Evolutionary conservation across 345 rosid genomes (phyloP), one percentile per base, ranked within the genome.

Genomic region (Bruguiera gymnorhiza): DNA sequence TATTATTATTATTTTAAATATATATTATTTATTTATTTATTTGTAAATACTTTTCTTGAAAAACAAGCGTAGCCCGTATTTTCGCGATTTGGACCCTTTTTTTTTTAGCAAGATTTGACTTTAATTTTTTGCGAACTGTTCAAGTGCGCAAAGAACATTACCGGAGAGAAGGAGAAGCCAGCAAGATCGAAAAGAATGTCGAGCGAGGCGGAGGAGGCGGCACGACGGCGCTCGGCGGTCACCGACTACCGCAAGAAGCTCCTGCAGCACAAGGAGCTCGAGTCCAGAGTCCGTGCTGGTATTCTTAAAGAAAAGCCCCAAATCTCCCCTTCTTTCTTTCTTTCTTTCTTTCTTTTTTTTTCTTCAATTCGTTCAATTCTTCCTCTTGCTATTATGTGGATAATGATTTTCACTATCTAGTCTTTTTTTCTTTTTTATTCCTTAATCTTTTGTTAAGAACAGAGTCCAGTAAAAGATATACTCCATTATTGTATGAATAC

Each of bases 161-260:
- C 18, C 1, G 18, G 16, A 23, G 30, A 56, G 6, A 3, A 10
- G 16, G 16, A 8, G 30, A 56, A 56, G 60, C 60, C 4, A 56
- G 16, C 60, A 3, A 13, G 30, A 56, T 24, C 60, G 30, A 56
- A 56, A 10, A 15, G 16, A 24, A 56, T 56, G 60, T 24, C 60
- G 18, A 84, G 63, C 63, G 96, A 87, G 43, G 89, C 70, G 37
- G 97, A 91, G 5, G 98, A 94, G 11, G 83, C 86, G 11, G 78
- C 60, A 0, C 87, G 97, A 13, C 97, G 96, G 64, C 89, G 88
- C 21, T 82, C 27, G 52, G 90, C 85, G 23, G 70, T 81, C 20
- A 50, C 92, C n/a, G 97, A 94, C 54, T 89, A 94, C 72, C 89
- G 99, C 23, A 94, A 90, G 82, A 95, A 90, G 79, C 88, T 92